Conservation (phyloP, 2,329 filamentous ascomycete species). For the Lachnellula hyalina region DNA sequence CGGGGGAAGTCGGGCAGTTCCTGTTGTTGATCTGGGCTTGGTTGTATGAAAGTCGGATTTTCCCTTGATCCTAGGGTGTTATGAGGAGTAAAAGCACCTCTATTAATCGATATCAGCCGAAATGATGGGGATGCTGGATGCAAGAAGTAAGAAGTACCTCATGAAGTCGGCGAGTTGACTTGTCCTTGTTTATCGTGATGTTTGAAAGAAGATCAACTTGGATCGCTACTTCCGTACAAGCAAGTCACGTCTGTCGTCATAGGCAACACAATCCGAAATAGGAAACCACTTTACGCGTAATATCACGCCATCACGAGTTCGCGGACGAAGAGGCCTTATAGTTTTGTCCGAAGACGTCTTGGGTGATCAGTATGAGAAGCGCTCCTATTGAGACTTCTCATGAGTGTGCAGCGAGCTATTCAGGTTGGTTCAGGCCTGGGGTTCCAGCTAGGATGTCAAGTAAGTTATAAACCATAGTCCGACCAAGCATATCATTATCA, state of each 20-base stretch:
- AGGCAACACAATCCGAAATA: too few relatives aligned
- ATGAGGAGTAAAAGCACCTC: constrained; percentile 17
- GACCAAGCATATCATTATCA: background rate
- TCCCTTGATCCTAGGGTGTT: constrained; percentile 19
- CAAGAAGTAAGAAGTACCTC: constrained; percentile 6
- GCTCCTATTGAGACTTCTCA: background rate
- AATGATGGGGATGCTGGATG: background rate
- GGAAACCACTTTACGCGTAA: background rate
- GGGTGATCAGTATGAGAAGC: background rate
- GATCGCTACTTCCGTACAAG: background rate
- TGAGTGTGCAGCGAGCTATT: background rate
- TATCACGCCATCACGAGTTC: background rate
- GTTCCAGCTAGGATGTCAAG: background rate
- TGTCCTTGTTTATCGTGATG: background rate
- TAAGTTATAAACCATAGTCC: background rate
- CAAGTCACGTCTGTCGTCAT: background rate
- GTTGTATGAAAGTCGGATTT: constrained; percentile 6
- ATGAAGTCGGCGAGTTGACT: constrained; percentile 3
- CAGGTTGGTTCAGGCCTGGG: too few relatives aligned
- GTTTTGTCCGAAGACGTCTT: too few relatives aligned
- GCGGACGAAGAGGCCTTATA: too few relatives aligned
- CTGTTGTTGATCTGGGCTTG: constrained; percentile 3
- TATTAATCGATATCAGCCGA: constrained; percentile 4
- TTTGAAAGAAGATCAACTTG: background rate
- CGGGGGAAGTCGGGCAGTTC: background rate